These are phyloP conservation scores for Neonectria sp. DNA, from an alignment of 2,329 filamentous ascomycete genomes.

Conservation along the genomic window DNA sequence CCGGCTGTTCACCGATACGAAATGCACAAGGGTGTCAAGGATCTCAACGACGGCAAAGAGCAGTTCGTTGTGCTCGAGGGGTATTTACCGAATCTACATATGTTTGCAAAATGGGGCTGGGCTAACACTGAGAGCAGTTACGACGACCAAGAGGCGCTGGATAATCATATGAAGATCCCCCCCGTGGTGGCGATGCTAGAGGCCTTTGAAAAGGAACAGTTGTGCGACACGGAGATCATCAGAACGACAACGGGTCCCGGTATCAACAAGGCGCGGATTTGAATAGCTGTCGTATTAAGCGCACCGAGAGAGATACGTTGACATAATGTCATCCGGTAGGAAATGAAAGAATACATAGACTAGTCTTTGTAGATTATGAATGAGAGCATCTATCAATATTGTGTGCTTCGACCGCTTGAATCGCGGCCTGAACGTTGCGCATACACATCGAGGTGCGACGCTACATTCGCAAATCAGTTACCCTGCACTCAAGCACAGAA, in stretches of 20 bases:
- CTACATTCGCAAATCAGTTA: constrained; percentile 6
- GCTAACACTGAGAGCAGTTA: constrained; percentile 36
- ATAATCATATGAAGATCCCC: constrained; percentile 39
- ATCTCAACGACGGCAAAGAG: constrained; percentile 41
- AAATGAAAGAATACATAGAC: not conserved
- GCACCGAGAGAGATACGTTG: not conserved
- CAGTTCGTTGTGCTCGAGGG: constrained; percentile 47
- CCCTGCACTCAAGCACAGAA: not conserved
- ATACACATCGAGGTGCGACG: not conserved
- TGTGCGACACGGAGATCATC: constrained; percentile 38
- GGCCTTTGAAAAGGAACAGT: constrained; percentile 37
- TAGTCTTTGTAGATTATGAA: not conserved
- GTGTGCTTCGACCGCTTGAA: not conserved
- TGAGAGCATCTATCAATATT: not conserved
- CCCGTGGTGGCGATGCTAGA: constrained; percentile 40
- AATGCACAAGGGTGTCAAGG: constrained; percentile 42
- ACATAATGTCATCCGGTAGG: not conserved
- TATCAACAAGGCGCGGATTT: constrained; percentile 32
- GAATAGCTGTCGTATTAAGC: not conserved
- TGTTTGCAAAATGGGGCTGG: not conserved
- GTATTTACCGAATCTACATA: constrained; percentile 29
- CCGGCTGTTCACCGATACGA: constrained; percentile 46
- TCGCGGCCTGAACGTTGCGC: not conserved
- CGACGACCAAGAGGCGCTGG: constrained; percentile 41
- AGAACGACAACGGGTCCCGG: constrained; percentile 35